phyloP scores from a whole-genome alignment of 306 rosid genomes.

The Hippophae gyantsensis region DNA sequence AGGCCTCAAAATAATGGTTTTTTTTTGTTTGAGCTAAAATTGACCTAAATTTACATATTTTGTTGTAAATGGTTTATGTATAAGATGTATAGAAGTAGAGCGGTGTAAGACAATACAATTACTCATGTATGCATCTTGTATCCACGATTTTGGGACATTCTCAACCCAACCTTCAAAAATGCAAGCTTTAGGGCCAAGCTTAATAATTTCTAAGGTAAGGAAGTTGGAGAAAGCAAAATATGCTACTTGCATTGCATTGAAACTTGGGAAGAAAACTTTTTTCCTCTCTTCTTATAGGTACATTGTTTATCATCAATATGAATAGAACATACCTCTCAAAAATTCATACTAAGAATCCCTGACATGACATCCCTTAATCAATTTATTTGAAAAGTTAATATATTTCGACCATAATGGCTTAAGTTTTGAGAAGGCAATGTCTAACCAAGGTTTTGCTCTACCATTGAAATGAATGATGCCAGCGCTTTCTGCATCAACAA shows the following conservation, averaged over 20 bases:
- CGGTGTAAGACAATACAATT: too few relatives aligned
- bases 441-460: conserved; percentile 98
- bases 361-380: conserved; percentile 82
- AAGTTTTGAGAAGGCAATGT: conserved; percentile 78
- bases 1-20: too few relatives aligned
- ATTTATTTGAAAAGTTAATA: conserved; percentile 76
- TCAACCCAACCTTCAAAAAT: too few relatives aligned
- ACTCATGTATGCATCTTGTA: too few relatives aligned
- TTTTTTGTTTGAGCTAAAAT: too few relatives aligned
- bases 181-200: too few relatives aligned
- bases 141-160: too few relatives aligned
- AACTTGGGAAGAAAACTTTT: conserved; percentile 23
- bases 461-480: conserved; percentile 96
- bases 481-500: conserved; percentile 54
- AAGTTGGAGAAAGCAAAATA: conserved; percentile 32
- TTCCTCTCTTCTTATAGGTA: conserved; percentile 26
- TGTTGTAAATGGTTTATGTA: too few relatives aligned
- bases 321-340: conserved; percentile 16
- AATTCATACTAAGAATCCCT: conserved; percentile 48
- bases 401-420: conserved; percentile 73
- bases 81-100: too few relatives aligned
- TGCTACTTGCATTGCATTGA: conserved; percentile 26
- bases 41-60: too few relatives aligned
- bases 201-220: too few relatives aligned
- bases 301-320: conserved; percentile 28